Evolutionary conservation across 305 asterid species (phyloP), one percentile per base, ranked within the genome.

Genomic region (Salvia sclarea): DNA sequence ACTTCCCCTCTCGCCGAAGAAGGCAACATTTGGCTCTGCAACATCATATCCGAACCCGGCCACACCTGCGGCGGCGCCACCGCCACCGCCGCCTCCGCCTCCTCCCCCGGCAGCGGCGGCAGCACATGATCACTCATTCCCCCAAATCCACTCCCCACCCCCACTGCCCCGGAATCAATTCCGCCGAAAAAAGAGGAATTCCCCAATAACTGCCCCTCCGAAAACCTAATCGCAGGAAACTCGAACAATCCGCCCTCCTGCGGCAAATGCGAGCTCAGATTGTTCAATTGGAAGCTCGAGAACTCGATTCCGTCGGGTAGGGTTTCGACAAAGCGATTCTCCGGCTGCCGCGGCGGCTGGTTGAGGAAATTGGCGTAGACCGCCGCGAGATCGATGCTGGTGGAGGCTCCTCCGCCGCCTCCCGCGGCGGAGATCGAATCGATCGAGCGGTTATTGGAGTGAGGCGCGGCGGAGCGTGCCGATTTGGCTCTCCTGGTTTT

Each of bases 331-430:
- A 68, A 43, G 9, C 16, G 75, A 25, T 21, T 33, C 45, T 21
- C 65, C 1, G 56, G 44, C 1, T 35, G 41, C 35, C 61, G 24
- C 17, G 76, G 78, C 50, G 62, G 68, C 54, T 61, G 80, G 66
- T 79, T 81, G 74, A 88, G 80, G 75, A 82, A 88, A 69, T 84
- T 88, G 0, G 91, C 82, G 55, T 80, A 86, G 16, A 88, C 92
- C 38, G 81, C 74, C 0, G 88, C 87, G 28, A 86, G 86, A 74
- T 88, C 92, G 60, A 88, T 86, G 68, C 56, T 72, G 8, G 79
- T 43, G 0, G 83, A 62, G 31, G 61, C 18, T 12, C 61, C 65
- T 3, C 43, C n/a, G 0, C 12, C 43, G 0, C 41, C 43, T 1
- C 5, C 44, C 9, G 41, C 24, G 52, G 56, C 13, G 54, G 66